phyloP scores from a whole-genome alignment of 2,329 filamentous ascomycete genomes.

The Xylariomycetidae sp. region DNA sequence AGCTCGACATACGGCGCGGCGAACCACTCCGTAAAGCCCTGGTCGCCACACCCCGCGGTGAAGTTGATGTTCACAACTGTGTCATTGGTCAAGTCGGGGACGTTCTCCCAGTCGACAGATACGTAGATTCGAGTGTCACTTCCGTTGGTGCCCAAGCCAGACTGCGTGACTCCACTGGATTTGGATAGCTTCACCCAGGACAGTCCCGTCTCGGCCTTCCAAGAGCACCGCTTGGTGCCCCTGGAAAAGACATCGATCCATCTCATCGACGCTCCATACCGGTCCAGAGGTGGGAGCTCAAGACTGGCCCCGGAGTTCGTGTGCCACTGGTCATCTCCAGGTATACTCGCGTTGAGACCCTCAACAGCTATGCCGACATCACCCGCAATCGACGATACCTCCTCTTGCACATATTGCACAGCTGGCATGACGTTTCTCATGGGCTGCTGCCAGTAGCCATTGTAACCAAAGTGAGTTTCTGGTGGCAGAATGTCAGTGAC shows the following conservation, averaged over 20 bases:
- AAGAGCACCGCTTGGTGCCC: conserved; percentile 47
- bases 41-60: conserved; percentile 27
- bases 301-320: conserved; percentile 46
- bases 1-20: conserved; percentile 43
- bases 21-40: conserved; percentile 25
- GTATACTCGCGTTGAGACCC: conserved; percentile 59
- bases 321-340: conserved; percentile 61
- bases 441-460: conserved; percentile 61
- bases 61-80: conserved; percentile 47
- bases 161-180: conserved; percentile 42
- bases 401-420: conserved; percentile 52
- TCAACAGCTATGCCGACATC: conserved; percentile 59
- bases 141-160: conserved; percentile 34
- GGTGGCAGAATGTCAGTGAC: background rate
- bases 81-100: conserved; percentile 26
- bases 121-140: conserved; percentile 48
- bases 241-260: conserved; percentile 61
- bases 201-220: conserved; percentile 40
- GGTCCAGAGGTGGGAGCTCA: conserved; percentile 49
- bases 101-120: conserved; percentile 49
- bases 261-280: conserved; percentile 47
- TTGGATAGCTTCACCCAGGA: conserved; percentile 48
- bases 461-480: conserved; percentile 49
- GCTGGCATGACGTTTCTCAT: conserved; percentile 63
- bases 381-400: conserved; percentile 53